A percentile compares a stretch with the other conserved stretches of the same genome.
phyloP scores from a whole-genome alignment of 192 early-diverging fungal species.

The Linnemannia exigua region DNA sequence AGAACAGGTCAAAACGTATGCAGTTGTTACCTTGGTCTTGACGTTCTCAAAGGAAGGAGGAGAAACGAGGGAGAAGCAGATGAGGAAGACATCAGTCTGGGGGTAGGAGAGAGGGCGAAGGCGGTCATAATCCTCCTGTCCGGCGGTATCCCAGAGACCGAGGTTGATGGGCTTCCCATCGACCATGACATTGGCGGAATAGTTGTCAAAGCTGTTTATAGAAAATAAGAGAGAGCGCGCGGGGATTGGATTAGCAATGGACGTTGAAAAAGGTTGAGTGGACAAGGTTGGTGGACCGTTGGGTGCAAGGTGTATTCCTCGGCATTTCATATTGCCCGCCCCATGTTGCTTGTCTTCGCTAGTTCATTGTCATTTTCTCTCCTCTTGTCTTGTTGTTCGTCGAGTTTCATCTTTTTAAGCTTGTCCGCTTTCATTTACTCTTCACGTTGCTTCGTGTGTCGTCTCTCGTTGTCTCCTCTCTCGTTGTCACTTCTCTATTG shows the following conservation, averaged over 20 bases:
- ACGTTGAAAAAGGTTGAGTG: neutral
- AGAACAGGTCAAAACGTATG: neutral
- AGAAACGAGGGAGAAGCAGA: constrained; percentile 97
- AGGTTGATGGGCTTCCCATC: constrained; percentile 99
- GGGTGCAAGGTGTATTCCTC: neutral
- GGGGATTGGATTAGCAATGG: neutral
- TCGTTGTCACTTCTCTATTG: no score
- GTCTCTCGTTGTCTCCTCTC: no score
- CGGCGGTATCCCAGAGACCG: constrained; percentile 98
- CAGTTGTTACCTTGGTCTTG: constrained; percentile 83
- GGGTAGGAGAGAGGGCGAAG: constrained; percentile 98
- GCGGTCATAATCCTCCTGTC: constrained; percentile 99
- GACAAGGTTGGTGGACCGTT: neutral
- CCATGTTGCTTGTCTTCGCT: no score
- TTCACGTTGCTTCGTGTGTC: no score
- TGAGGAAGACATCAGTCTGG: constrained; percentile 98
- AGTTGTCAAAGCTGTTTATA: constrained; percentile 92
- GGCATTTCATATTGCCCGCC: no score
- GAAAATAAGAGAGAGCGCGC: neutral
- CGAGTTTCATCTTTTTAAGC: no score
- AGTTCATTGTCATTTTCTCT: no score
- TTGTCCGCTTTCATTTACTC: no score
- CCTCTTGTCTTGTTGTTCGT: no score
- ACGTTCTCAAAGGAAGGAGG: constrained; percentile 98
- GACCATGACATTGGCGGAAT: constrained; percentile 99